These are phyloP conservation scores for Gonapodya sp. DNA, from an alignment of 192 early-diverging fungal species.

Conservation along the genomic window DNA sequence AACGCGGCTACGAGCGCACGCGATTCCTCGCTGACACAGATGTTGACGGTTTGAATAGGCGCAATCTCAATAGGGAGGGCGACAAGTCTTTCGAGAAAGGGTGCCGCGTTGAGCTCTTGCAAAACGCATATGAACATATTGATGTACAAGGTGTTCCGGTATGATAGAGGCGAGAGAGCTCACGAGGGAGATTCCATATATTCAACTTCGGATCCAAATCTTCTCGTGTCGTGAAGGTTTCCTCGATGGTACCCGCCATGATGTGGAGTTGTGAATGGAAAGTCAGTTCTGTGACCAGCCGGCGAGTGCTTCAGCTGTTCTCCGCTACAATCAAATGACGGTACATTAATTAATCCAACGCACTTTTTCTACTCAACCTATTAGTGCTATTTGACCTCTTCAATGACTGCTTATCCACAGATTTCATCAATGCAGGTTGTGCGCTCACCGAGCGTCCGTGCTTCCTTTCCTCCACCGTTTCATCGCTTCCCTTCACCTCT, in stretches of 20 bases:
- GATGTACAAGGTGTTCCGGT: background rate
- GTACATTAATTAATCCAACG: background rate
- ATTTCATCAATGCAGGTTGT: background rate
- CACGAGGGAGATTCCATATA: background rate
- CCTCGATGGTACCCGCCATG: background rate
- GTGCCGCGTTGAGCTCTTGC: background rate
- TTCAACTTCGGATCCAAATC: background rate
- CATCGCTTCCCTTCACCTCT: background rate
- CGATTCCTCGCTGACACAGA: background rate
- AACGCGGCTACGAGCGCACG: background rate
- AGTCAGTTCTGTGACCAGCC: too few species aligned
- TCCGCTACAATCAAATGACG: too few species aligned
- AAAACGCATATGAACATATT: background rate
- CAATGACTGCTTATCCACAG: background rate
- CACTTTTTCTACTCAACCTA: background rate
- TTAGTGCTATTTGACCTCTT: background rate
- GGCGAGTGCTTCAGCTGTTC: too few species aligned
- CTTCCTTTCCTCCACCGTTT: background rate
- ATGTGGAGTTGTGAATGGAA: too few species aligned
- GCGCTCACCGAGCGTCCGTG: background rate
- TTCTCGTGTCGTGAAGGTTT: background rate
- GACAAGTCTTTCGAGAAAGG: background rate
- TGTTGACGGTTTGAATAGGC: background rate
- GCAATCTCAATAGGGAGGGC: background rate
- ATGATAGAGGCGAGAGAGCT: background rate